A percentile compares a stretch with the other conserved stretches of the same genome.
These are phyloP conservation scores for Russula emetica DNA, from an alignment of 768 basidiomycete genomes.

Conservation along the genomic window DNA sequence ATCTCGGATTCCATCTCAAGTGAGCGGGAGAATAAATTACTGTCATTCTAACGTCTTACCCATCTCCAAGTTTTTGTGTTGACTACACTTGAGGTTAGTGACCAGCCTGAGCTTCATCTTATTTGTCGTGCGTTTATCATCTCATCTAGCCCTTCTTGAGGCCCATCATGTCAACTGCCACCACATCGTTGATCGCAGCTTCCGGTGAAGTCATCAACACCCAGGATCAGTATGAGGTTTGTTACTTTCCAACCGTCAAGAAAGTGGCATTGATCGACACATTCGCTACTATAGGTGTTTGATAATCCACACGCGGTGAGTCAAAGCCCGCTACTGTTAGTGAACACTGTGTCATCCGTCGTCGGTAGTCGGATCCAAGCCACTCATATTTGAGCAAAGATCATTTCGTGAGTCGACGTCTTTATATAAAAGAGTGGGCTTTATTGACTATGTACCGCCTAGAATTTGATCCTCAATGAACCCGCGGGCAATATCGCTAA, in stretches of 20 bases:
- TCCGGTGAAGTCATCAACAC: conserved; percentile 76
- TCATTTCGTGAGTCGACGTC: conserved; percentile 63
- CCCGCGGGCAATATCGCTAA: conserved; percentile 74
- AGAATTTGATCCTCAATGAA: conserved; percentile 80
- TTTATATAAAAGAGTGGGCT: conserved; percentile 21
- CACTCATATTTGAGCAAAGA: conserved; percentile 89
- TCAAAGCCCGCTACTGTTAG: conserved; percentile 33
- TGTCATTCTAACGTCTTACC: not conserved
- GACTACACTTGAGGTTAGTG: conserved; percentile 71
- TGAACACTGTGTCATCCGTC: not conserved
- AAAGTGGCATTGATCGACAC: not conserved
- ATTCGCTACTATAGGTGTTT: conserved; percentile 48
- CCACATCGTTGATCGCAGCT: conserved; percentile 52
- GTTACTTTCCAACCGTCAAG: conserved; percentile 12
- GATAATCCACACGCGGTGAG: conserved; percentile 72
- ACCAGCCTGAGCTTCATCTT: not conserved
- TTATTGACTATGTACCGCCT: not conserved
- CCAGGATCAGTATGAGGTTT: conserved; percentile 73
- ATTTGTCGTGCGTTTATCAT: not conserved
- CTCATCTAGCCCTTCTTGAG: conserved; percentile 67
- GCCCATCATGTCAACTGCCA: conserved; percentile 70
- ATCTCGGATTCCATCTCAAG: conserved; percentile 67
- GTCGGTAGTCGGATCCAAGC: conserved; percentile 69
- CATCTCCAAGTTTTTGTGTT: conserved; percentile 62
- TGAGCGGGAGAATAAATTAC: conserved; percentile 25